Conservation (phyloP, 2,329 filamentous ascomycete genomes). For the Fusarium palustre region DNA sequence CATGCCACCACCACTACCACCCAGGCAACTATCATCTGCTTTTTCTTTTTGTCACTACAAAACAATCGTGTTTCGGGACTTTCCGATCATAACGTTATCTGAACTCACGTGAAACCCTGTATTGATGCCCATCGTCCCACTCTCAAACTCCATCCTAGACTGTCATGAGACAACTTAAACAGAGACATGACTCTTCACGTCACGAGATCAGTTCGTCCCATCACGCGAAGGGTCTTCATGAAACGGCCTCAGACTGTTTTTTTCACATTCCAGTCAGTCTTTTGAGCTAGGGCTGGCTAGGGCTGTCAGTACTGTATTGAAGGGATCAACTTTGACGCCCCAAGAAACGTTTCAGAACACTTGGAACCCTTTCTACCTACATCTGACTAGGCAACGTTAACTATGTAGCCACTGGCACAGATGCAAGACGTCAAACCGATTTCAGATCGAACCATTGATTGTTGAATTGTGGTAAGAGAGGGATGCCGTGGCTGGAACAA, state of each 20-base stretch:
- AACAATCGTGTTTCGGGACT: constrained; percentile 29
- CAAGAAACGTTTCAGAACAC: constrained; percentile 2
- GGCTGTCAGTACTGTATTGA: constrained; percentile 8
- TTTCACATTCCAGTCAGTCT: constrained; percentile 16
- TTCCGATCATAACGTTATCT: constrained; percentile 32
- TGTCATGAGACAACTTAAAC: constrained; percentile 23
- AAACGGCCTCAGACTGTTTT: constrained; percentile 20
- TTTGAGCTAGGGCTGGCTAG: neutral
- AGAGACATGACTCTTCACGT: constrained; percentile 29
- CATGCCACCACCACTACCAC: constrained; percentile 35
- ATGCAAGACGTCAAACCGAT: constrained; percentile 16
- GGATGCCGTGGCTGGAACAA: neutral
- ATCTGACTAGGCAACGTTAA: neutral
- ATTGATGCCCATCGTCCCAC: constrained; percentile 14
- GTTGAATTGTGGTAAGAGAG: neutral
- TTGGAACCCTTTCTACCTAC: neutral
- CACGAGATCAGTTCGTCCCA: constrained; percentile 27
- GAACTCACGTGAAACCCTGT: constrained; percentile 7
- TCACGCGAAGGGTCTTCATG: constrained; percentile 28
- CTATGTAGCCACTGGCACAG: constrained; percentile 13
- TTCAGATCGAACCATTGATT: neutral
- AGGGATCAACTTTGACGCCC: constrained; percentile 6
- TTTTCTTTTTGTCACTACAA: neutral
- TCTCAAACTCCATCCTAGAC: constrained; percentile 3
- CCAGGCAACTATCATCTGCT: constrained; percentile 35